Conservation (phyloP, 257 asterid species). For the Plectranthus barbatus region DNA sequence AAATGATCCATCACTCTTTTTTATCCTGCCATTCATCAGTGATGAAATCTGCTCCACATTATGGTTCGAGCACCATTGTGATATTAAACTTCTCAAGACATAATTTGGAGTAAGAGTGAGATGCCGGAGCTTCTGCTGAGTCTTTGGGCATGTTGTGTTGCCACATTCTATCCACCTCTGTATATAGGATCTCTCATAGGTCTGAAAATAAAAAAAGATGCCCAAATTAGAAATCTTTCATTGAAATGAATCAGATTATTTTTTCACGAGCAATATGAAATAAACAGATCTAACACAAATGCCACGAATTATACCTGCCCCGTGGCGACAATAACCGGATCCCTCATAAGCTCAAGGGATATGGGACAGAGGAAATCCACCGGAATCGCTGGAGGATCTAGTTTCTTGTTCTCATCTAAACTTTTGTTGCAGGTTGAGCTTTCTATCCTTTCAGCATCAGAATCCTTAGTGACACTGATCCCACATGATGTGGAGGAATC, state of each 20-base stretch:
- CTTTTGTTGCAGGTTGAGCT: conserved; percentile 30
- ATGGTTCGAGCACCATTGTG: conserved; percentile 70
- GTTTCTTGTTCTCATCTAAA: conserved; percentile 54
- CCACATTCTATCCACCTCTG: conserved; percentile 95
- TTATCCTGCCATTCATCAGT: conserved; percentile 49
- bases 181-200: conserved; percentile 86
- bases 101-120: conserved; percentile 79
- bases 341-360: conserved; percentile 92
- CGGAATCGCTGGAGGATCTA: conserved; percentile 54
- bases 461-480: conserved; percentile 22
- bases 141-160: conserved; percentile 89
- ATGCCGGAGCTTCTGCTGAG: conserved; percentile 76
- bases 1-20: conserved; percentile 72
- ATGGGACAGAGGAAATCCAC: conserved; percentile 87
- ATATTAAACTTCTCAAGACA: conserved; percentile 61
- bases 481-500: conserved; percentile 32
- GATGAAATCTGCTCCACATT: conserved; percentile 59
- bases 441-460: conserved; percentile 26
- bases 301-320: conserved; percentile 42
- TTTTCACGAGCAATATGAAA: neutral
- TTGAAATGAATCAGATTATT: neutral
- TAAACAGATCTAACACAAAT: neutral
- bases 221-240: conserved; percentile 12
- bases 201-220: conserved; percentile 36
- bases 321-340: conserved; percentile 91